Conservation (phyloP, 805 yeast genomes). For the Candida alai region DNA sequence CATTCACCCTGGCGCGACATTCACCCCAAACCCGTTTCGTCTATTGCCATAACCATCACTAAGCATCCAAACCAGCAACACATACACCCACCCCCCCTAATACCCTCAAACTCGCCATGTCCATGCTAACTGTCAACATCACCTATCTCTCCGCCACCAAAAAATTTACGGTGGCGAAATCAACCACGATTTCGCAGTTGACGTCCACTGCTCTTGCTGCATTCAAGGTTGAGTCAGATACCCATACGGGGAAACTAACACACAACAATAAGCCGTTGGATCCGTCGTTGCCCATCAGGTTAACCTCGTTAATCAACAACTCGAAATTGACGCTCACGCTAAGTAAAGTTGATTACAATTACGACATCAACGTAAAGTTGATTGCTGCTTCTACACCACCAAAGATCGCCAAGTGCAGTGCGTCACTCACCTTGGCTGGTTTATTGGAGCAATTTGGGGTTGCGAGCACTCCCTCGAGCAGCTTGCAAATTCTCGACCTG, state of each 20-base stretch:
- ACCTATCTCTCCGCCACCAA: slow-evolving; percentile 20
- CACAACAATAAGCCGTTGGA: slow-evolving; percentile 30
- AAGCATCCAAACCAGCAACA: too few species aligned
- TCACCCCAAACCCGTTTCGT: too few species aligned
- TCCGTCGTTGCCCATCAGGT: slow-evolving; percentile 27
- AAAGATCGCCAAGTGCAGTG: too few species aligned
- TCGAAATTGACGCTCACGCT: slow-evolving; percentile 25
- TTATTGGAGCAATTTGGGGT: slow-evolving; percentile 6
- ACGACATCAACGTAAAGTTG: slow-evolving; percentile 18
- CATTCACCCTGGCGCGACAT: too few species aligned
- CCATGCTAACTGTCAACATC: slow-evolving; percentile 24
- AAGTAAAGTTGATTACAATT: slow-evolving; percentile 7
- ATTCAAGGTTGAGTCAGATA: slow-evolving; percentile 19
- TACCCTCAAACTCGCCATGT: too few species aligned
- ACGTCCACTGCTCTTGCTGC: slow-evolving; percentile 18
- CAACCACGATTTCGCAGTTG: slow-evolving; percentile 28
- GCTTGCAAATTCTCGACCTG: slow-evolving; percentile 14
- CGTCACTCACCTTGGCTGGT: slow-evolving; percentile 3
- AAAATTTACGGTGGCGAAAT: slow-evolving; percentile 23
- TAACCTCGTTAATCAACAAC: slow-evolving; percentile 30
- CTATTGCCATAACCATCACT: too few species aligned
- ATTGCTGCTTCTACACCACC: too few species aligned
- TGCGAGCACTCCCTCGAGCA: slow-evolving; percentile 11
- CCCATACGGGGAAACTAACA: slow-evolving; percentile 21
- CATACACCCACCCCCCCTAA: too few species aligned